Conservation (phyloP, 1,284 basidiomycete species). For the Cryptococcus wingfieldii region DNA sequence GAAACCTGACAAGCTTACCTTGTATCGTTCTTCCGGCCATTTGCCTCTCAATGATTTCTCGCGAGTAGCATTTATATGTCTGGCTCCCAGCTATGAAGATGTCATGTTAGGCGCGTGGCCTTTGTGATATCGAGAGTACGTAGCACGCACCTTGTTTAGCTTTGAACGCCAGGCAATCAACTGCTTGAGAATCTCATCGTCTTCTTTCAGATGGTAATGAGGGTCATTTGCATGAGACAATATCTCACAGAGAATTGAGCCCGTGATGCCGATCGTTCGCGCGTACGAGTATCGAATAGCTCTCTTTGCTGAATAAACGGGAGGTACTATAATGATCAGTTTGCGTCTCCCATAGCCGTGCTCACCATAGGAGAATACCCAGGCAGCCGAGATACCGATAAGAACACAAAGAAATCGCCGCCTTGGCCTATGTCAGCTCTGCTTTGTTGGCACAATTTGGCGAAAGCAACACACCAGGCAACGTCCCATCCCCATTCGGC, state of each 20-base stretch:
- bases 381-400: slow-evolving; percentile 43
- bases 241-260: slow-evolving; percentile 48
- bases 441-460: slow-evolving; percentile 37
- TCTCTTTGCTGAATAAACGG: slow-evolving; percentile 45
- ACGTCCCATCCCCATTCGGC: slow-evolving; percentile 50
- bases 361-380: slow-evolving; percentile 41
- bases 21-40: slow-evolving; percentile 47
- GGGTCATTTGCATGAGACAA: slow-evolving; percentile 46
- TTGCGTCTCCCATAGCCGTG: not conserved
- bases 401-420: slow-evolving; percentile 47
- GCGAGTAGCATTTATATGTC: slow-evolving; percentile 44
- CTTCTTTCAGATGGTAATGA: slow-evolving; percentile 28
- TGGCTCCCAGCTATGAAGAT: slow-evolving; percentile 27
- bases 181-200: slow-evolving; percentile 27
- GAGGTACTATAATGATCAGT: slow-evolving; percentile 36
- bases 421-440: slow-evolving; percentile 53
- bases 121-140: not conserved
- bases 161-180: slow-evolving; percentile 39
- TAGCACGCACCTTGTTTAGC: slow-evolving; percentile 28
- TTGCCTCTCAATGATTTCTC: slow-evolving; percentile 45
- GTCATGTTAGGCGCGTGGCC: not conserved
- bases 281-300: slow-evolving; percentile 49
- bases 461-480: slow-evolving; percentile 42
- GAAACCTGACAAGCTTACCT: slow-evolving; percentile 20
- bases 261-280: slow-evolving; percentile 44